Conservation (phyloP, 2,329 filamentous ascomycete genomes). For the Colletotrichum brevisporum region DNA sequence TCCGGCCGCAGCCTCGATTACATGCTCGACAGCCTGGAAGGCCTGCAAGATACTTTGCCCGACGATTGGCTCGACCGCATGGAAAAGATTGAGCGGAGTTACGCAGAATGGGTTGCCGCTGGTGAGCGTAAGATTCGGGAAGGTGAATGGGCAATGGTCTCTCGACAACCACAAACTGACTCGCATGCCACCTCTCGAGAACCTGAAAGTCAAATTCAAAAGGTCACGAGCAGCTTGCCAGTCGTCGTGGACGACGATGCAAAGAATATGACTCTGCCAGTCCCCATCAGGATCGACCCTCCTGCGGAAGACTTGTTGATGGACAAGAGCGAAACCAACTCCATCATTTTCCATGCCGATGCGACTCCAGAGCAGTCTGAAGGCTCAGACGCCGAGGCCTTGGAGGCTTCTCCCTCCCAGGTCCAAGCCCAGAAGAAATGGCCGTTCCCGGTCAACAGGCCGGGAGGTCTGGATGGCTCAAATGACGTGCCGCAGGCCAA, state of each 20-base stretch:
- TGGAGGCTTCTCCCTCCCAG: conserved; percentile 14
- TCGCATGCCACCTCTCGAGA: conserved; percentile 38
- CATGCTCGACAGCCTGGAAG: conserved; percentile 90
- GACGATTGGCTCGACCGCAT: conserved; percentile 90
- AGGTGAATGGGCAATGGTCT: conserved; percentile 65
- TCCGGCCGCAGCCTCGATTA: conserved; percentile 83
- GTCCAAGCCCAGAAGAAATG: conserved; percentile 16
- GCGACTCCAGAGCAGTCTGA: conserved; percentile 26
- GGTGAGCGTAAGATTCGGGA: conserved; percentile 83
- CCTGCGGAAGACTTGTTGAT: conserved; percentile 11
- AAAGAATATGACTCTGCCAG: conserved; percentile 18
- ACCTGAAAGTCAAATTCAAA: neutral
- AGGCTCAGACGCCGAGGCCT: conserved; percentile 15
- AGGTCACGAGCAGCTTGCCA: neutral
- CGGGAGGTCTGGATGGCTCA: conserved; percentile 21
- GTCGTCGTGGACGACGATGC: conserved; percentile 17
- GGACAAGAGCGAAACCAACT: conserved; percentile 3
- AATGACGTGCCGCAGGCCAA: conserved; percentile 17
- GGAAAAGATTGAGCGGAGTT: conserved; percentile 83
- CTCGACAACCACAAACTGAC: conserved; percentile 17
- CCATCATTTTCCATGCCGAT: neutral
- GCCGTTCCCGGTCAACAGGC: neutral
- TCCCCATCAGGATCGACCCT: conserved; percentile 29
- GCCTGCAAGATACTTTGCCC: conserved; percentile 85
- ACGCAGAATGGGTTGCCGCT: conserved; percentile 83